Evolutionary conservation across 306 rosid genomes (phyloP).

Genomic region (Carpinus viminea): DNA sequence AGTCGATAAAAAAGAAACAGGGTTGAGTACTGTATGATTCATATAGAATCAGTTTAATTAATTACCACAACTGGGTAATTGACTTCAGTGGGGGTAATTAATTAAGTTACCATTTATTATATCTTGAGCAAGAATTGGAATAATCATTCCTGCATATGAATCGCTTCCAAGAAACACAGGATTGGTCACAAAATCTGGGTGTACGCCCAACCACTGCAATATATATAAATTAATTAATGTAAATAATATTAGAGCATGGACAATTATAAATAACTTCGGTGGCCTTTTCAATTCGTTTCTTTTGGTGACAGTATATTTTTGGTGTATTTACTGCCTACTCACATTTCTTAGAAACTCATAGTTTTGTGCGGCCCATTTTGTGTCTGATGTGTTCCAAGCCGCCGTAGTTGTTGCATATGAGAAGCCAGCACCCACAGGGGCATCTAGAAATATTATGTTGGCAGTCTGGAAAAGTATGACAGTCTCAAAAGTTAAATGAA

Average conservation of each 20-base stretch:
- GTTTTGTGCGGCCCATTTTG: background rate
- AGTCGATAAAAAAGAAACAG: background rate
- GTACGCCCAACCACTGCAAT: constrained; percentile 23
- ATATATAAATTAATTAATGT: background rate
- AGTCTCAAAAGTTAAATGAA: background rate
- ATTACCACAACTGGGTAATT: background rate
- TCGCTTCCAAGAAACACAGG: constrained; percentile 27
- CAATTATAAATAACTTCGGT: too few species aligned
- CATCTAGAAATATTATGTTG: constrained; percentile 27
- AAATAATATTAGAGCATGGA: too few species aligned
- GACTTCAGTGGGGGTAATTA: background rate
- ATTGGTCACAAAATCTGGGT: constrained; percentile 17
- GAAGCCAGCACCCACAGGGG: constrained; percentile 29
- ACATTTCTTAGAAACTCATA: constrained; percentile 21
- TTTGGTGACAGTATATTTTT: too few species aligned
- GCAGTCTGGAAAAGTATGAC: constrained; percentile 16
- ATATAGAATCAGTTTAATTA: background rate
- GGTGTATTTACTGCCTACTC: background rate
- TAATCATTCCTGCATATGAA: constrained; percentile 29
- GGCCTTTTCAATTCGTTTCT: too few species aligned
- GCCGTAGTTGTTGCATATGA: constrained; percentile 8
- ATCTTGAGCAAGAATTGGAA: constrained; percentile 28
- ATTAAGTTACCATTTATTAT: constrained; percentile 20
- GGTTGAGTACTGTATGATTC: too few species aligned
- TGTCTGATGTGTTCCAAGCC: constrained; percentile 25